Conservation (phyloP, 1,284 basidiomycete genomes). For the Microstroma glucosiphilum region DNA sequence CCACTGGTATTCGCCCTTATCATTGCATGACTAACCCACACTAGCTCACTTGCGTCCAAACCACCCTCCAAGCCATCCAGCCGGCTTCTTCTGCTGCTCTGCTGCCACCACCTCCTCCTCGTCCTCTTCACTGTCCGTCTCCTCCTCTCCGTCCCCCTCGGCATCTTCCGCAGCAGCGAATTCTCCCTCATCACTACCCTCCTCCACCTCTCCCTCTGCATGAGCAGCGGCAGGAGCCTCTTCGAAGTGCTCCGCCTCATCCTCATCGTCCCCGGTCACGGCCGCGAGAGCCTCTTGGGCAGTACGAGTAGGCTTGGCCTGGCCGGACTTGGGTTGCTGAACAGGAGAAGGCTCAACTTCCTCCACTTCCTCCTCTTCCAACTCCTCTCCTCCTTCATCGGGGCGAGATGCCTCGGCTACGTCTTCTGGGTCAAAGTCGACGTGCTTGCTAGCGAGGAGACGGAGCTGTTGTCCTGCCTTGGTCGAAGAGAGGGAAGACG, state of each 20-base stretch:
- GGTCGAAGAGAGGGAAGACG: constrained; percentile 14
- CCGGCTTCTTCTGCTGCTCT: constrained; percentile 25
- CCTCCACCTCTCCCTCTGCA: constrained; percentile 5
- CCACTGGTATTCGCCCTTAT: no score
- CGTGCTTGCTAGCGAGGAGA: constrained; percentile 39
- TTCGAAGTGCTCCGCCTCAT: constrained; percentile 8
- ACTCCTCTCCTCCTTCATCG: constrained; percentile 17
- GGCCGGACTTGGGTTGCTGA: not conserved
- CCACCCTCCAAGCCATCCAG: constrained; percentile 47
- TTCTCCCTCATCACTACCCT: constrained; percentile 2
- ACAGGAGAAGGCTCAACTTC: constrained; percentile 19
- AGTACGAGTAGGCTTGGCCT: not conserved
- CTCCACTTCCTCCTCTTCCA: constrained; percentile 26
- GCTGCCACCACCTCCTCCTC: constrained; percentile 16
- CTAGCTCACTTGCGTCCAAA: constrained; percentile 18
- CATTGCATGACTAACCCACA: not conserved
- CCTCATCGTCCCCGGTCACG: constrained; percentile 9
- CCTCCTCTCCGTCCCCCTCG: constrained; percentile 9
- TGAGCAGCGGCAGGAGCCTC: not conserved
- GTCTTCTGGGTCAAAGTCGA: constrained; percentile 40
- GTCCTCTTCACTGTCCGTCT: constrained; percentile 13
- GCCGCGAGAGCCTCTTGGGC: constrained; percentile 11
- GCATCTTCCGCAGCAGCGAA: constrained; percentile 13
- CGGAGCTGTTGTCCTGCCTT: constrained; percentile 38
- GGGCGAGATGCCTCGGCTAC: constrained; percentile 22